Base-by-base conservation (phyloP, 208 protist species). In the Wallacemonas sp. region DNA sequence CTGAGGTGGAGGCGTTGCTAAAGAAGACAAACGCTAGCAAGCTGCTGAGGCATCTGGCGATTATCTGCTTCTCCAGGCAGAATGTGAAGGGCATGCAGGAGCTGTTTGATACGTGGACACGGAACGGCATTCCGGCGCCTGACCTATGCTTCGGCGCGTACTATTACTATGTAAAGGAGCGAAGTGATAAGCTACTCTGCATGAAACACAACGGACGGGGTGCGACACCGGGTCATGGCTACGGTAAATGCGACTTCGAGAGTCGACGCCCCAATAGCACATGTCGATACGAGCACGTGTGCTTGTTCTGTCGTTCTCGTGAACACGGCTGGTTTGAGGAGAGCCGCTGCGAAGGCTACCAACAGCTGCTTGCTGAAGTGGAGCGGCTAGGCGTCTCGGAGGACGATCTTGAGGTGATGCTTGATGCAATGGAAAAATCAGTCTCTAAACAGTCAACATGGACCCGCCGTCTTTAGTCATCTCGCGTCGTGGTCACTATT, bases 291-390 rank as follows among this genome's bases (percentile, higher is more conserved):
- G 80, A 88, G 41, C 86, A 93, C 62, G 75, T 82, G 2, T 93
- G 86, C 56, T 65, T 93, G 21, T 93, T 93, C 51, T 93, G 86
- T 62, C 68, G 70, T 30, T 80, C 77, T 0, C 70, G 61, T 19
- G 80, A 86, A 59, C 86, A 93, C 62, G 83, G 86, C 34, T 93
- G 86, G 86, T 88, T 86, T 73, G 86, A 93, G 47, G 86, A 90
- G 54, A 70, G 68, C 30, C 70, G 76, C 46, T 93, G 86, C 54
- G 68, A 79, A 47, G 75, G 80, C 17, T 93, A 90, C 36, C 70
- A 82, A 62, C 65, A 70, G 28, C 67, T 93, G 59, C 74, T 84
- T 47, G 41, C 58, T 12, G 83, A 93, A 66, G 76, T 88, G 75
- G 70, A 78, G 33, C 28, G 72, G 6, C 66, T 90, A 2, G 80